These are phyloP conservation scores for Trametes polyzona DNA, from an alignment of 1,284 basidiomycete genomes.

Conservation along the genomic window DNA sequence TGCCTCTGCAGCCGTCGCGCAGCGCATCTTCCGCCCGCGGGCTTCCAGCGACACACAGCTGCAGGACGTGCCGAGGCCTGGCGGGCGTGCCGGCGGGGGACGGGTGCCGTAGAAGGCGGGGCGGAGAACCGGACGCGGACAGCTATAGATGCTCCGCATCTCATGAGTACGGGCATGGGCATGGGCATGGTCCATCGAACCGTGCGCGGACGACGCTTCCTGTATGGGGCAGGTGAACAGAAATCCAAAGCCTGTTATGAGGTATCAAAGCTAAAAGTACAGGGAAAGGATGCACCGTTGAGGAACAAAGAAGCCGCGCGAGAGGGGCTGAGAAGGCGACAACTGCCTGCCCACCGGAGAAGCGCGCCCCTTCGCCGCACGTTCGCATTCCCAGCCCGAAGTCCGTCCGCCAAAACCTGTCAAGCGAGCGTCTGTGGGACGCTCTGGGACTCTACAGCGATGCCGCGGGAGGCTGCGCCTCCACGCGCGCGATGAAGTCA, in stretches of 20 bases:
- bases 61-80: not conserved
- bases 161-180: no score
- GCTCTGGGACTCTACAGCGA: no score
- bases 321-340: not conserved
- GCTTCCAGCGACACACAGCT: constrained; percentile 4
- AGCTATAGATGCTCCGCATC: not conserved
- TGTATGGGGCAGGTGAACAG: not conserved
- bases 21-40: not conserved
- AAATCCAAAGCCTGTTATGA: not conserved
- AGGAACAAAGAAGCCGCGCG: not conserved
- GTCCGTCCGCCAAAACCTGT: not conserved
- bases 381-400: constrained; percentile 5
- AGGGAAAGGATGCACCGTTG: not conserved
- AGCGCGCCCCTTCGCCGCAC: not conserved
- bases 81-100: not conserved
- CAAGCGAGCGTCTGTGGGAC: not conserved
- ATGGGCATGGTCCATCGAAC: no score
- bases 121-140: not conserved
- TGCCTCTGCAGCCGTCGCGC: not conserved
- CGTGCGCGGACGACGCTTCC: not conserved
- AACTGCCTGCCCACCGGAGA: not conserved
- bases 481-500: constrained; percentile 31
- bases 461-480: not conserved
- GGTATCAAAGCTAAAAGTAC: constrained; percentile 12
- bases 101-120: not conserved